Percentiles rank a stretch among this genome's conserved stretches.
These are phyloP conservation scores for Martiniozyma asiatica DNA, from an alignment of 1,139 yeast genomes.

Conservation along the genomic window DNA sequence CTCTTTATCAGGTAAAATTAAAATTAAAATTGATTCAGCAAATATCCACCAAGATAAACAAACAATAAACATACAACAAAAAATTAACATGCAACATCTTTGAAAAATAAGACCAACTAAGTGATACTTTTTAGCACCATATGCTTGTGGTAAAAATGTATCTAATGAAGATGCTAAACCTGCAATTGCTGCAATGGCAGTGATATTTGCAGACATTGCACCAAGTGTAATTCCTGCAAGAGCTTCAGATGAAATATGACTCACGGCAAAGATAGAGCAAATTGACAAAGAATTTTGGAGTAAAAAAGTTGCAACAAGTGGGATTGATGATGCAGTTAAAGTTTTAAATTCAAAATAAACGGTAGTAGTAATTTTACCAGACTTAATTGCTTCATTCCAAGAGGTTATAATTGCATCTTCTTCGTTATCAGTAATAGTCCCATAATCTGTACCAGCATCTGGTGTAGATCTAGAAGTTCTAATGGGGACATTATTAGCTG, in stretches of 20 bases:
- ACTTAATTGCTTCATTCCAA: constrained; percentile 25
- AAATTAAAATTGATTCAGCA: constrained; percentile 21
- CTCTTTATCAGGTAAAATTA: constrained; percentile 24
- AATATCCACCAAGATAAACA: constrained; percentile 37
- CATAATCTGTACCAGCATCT: not conserved
- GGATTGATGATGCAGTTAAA: constrained; percentile 34
- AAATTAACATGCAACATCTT: constrained; percentile 40
- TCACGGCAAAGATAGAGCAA: constrained; percentile 46
- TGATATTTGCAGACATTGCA: constrained; percentile 50
- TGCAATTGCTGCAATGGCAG: constrained; percentile 47
- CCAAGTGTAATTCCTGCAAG: constrained; percentile 52
- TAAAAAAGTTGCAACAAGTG: constrained; percentile 41
- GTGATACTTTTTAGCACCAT: constrained; percentile 41
- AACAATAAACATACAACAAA: constrained; percentile 37
- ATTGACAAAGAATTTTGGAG: constrained; percentile 45
- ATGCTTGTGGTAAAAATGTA: constrained; percentile 49
- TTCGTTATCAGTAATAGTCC: constrained; percentile 6
- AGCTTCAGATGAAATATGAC: constrained; percentile 46
- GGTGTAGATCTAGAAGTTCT: constrained; percentile 8
- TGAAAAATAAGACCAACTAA: constrained; percentile 43
- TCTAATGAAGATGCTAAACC: constrained; percentile 50
- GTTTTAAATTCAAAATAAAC: constrained; percentile 28
- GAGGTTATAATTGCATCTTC: constrained; percentile 19
- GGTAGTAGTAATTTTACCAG: constrained; percentile 21
- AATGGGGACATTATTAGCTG: constrained; percentile 18